Percentiles rank a stretch among this genome's conserved stretches.
Evolutionary conservation across 2,329 filamentous ascomycete species (phyloP).

Genomic region (Paraphoma chrysanthemicola): DNA sequence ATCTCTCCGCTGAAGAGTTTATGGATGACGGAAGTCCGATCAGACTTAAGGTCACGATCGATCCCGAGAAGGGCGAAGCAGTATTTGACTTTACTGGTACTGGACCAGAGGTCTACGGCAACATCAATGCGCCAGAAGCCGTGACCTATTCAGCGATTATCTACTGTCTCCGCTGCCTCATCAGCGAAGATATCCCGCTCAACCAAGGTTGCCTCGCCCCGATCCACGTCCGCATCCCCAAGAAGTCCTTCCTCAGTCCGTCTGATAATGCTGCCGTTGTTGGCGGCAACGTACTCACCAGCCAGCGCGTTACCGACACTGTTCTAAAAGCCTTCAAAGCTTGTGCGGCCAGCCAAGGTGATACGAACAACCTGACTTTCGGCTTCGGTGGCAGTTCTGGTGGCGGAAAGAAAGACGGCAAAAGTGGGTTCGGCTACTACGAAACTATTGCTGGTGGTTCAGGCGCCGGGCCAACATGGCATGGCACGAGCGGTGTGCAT

Average conservation of each 20-base stretch:
- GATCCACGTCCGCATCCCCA: conserved; percentile 76
- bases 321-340: conserved; percentile 81
- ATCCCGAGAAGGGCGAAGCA: conserved; percentile 75
- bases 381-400: conserved; percentile 69
- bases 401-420: conserved; percentile 10
- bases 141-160: conserved; percentile 86
- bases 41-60: conserved; percentile 75
- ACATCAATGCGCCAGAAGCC: conserved; percentile 81
- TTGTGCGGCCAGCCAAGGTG: conserved; percentile 79
- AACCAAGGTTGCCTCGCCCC: conserved; percentile 86
- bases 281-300: conserved; percentile 80
- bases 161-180: conserved; percentile 82
- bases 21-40: conserved; percentile 90
- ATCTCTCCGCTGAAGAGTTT: conserved; percentile 78
- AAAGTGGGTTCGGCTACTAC: conserved; percentile 74
- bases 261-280: conserved; percentile 81
- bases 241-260: conserved; percentile 75
- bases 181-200: conserved; percentile 81
- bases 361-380: conserved; percentile 86
- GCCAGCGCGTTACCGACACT: conserved; percentile 81
- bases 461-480: conserved; percentile 75
- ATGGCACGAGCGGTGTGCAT: conserved; percentile 78
- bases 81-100: conserved; percentile 81
- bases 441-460: conserved; percentile 83
- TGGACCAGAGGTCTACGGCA: conserved; percentile 79